A percentile compares a stretch with the other conserved stretches of the same genome.
phyloP scores from a whole-genome alignment of 2,329 filamentous ascomycete species.

The Elsinoe australis region DNA sequence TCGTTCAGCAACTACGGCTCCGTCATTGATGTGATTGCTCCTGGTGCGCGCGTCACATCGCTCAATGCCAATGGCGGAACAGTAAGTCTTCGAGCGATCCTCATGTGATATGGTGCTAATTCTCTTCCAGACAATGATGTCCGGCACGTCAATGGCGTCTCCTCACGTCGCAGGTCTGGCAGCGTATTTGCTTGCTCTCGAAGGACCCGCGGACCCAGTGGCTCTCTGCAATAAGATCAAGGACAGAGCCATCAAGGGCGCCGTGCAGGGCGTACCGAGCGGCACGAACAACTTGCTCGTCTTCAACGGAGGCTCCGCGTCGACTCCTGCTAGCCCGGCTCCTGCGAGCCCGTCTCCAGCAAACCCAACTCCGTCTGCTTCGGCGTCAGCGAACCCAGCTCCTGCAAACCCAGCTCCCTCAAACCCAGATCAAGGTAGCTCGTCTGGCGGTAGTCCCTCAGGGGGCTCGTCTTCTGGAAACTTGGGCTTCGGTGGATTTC shows the following conservation, averaged over 20 bases:
- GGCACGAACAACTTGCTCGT: conserved; percentile 48
- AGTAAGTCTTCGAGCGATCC: too few species aligned
- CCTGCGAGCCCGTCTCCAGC: neutral
- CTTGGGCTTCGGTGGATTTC: too few species aligned
- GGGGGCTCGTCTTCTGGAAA: too few species aligned
- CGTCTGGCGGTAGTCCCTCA: too few species aligned
- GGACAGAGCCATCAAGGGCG: conserved; percentile 36
- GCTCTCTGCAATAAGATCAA: conserved; percentile 44
- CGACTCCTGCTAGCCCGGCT: neutral
- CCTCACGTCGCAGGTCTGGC: conserved; percentile 62
- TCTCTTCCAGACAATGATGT: conserved; percentile 37
- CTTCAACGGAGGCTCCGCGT: conserved; percentile 43
- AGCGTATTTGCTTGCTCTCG: conserved; percentile 57
- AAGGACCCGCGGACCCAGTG: conserved; percentile 38
- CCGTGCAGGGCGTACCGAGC: conserved; percentile 37
- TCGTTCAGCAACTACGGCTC: conserved; percentile 34
- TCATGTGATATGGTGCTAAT: too few species aligned
- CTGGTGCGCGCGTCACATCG: conserved; percentile 35
- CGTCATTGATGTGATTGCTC: conserved; percentile 33
- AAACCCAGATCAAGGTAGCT: too few species aligned
- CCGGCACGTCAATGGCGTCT: conserved; percentile 58
- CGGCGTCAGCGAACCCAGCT: too few species aligned
- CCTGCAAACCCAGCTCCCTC: too few species aligned
- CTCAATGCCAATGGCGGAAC: conserved; percentile 8
- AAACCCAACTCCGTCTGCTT: too few species aligned